These are phyloP conservation scores for Angophora floribunda DNA, from an alignment of 345 rosid species.

Conservation along the genomic window DNA sequence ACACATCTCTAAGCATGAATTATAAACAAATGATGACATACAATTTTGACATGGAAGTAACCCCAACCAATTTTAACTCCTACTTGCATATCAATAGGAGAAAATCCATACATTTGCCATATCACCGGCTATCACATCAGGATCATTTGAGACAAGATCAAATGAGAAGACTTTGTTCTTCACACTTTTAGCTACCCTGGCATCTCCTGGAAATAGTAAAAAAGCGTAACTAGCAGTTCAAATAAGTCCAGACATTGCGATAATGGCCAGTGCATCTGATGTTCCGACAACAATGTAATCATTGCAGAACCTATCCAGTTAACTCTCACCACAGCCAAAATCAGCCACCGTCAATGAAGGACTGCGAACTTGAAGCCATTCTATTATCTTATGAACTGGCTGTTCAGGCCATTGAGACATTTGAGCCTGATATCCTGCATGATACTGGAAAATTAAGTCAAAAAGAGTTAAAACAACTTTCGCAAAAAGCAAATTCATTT, in stretches of 20 bases:
- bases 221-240: not conserved
- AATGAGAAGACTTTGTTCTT: constrained; percentile 89
- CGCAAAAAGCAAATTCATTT: not conserved
- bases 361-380: constrained; percentile 54
- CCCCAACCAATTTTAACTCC: not conserved
- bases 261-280: not conserved
- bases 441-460: constrained; percentile 59
- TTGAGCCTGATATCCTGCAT: constrained; percentile 89
- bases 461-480: not conserved
- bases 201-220: constrained; percentile 54
- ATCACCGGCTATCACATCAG: constrained; percentile 81
- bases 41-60: not conserved
- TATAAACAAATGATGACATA: not conserved
- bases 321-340: constrained; percentile 90
- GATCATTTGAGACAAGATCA: constrained; percentile 79
- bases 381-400: constrained; percentile 65
- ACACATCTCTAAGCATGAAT: not conserved
- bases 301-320: not conserved
- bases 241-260: not conserved
- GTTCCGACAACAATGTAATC: not conserved
- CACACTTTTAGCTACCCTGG: constrained; percentile 68
- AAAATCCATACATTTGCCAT: constrained; percentile 62
- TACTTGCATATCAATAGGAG: not conserved
- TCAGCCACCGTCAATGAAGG: constrained; percentile 85
- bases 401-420: constrained; percentile 95